Base-by-base conservation (phyloP, 176 grass and related monocot genomes). In the Urochloa ruziziensis region DNA sequence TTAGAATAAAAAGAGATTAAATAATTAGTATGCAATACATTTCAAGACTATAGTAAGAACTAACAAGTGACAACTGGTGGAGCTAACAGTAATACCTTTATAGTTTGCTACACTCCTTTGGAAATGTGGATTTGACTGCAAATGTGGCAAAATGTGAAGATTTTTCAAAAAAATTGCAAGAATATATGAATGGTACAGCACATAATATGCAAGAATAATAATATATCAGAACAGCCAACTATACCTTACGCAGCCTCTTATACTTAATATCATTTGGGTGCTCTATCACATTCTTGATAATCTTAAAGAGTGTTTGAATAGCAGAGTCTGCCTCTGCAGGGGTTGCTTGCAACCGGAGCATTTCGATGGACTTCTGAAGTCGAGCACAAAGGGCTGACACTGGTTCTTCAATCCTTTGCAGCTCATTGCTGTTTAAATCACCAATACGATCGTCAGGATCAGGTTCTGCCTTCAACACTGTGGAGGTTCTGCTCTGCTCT, bases 261-360 rank as follows among this genome's bases (percentile, higher is more conserved):
- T 94, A 99, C 33, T 91, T 93, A 36, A 34, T 73, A 35, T 99
- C 87, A 66, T 89, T 82, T 40, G 96, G 96, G 56, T 95, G 86
- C 18, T 98, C 87, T 84, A 98, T 89, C 63, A 95, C 96, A 78
- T 95, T 98, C 87, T 90, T 94, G 68, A 98, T 94, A 30, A 98
- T 94, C 78, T 92, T 98, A 70, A 84, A 94, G 53, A 94, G 89
- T 80, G 96, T 96, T 85, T 96, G 89, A 81, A 99, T 80, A 57
- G 71, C 89, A 51, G 80, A 71, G 35, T 86, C 58, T 23, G 91
- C 87, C 86, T 99, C 87, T 74, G 25, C 34, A 72, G 96, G 82
- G 68, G 85, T 84, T 78, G 75, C 82, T 78, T 99, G 89, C 58
- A 75, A 92, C 78, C 80, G 73, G 42, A 96, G 88, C 67, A 87